phyloP scores from a whole-genome alignment of 352 stramenopile genomes.

The Phytophthora uliginosa region DNA sequence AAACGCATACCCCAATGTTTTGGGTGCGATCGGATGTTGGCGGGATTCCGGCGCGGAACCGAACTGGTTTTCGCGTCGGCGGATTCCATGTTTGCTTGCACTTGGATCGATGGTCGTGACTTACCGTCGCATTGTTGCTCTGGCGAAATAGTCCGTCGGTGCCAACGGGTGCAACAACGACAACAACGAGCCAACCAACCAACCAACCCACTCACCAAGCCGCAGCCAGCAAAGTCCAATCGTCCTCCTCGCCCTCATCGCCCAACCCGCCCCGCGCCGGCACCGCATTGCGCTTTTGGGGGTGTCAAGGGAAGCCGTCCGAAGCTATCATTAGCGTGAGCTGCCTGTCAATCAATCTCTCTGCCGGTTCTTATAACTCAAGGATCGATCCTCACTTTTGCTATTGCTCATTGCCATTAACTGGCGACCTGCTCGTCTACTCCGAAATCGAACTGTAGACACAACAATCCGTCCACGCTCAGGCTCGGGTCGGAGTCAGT shows the following conservation, averaged over 20 bases:
- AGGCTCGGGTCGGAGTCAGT: conserved; percentile 1
- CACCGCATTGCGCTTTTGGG: conserved; percentile 19
- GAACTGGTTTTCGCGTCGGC: conserved; percentile 23
- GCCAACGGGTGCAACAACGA: conserved; percentile 32
- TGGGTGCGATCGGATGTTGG: conserved; percentile 3
- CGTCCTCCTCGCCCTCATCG: conserved; percentile 42
- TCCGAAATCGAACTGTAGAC: conserved; percentile 20
- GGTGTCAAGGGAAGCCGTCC: conserved; percentile 21
- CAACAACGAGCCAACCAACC: not conserved
- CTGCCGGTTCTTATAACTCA: conserved; percentile 38
- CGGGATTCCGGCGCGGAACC: conserved; percentile 20
- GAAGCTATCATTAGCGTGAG: conserved; percentile 45
- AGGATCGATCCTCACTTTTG: not conserved
- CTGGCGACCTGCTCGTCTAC: not conserved
- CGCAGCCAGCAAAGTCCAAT: conserved; percentile 9
- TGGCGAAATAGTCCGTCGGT: conserved; percentile 26
- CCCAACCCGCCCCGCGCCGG: conserved; percentile 24
- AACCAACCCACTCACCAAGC: conserved; percentile 4
- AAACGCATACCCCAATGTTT: conserved; percentile 3
- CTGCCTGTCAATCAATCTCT: conserved; percentile 42
- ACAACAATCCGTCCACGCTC: not conserved
- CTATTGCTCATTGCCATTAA: not conserved
- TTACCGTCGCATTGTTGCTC: conserved; percentile 24
- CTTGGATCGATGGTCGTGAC: not conserved
- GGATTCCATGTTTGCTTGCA: conserved; percentile 7